These are phyloP conservation scores for Buxus sempervirens DNA, from an alignment of 164 flowering plant genomes.

Conservation along the genomic window DNA sequence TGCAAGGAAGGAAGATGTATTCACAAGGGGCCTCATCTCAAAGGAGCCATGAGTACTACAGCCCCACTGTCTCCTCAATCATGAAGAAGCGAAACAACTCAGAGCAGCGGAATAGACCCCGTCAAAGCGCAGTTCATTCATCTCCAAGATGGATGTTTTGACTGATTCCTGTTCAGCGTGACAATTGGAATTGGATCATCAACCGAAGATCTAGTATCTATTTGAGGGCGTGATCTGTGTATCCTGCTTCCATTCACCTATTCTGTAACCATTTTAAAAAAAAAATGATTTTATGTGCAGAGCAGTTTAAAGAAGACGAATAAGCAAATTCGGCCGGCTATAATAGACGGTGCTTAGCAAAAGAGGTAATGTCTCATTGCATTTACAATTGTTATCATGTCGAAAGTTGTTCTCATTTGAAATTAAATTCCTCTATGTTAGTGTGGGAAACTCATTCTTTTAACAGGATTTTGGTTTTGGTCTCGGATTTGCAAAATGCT, in stretches of 20 bases:
- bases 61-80: slow-evolving; percentile 89
- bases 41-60: slow-evolving; percentile 70
- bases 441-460: no score
- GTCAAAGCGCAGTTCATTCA: slow-evolving; percentile 52
- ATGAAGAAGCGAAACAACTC: slow-evolving; percentile 73
- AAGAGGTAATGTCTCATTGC: not conserved
- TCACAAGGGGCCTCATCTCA: slow-evolving; percentile 77
- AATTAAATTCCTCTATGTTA: no score
- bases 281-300: slow-evolving; percentile 25
- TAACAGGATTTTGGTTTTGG: no score
- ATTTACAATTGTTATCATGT: not conserved
- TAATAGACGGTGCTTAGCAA: not conserved
- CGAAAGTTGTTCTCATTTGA: not conserved
- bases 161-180: slow-evolving; percentile 13
- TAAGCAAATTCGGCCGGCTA: slow-evolving; percentile 5
- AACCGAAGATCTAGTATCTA: slow-evolving; percentile 6
- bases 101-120: slow-evolving; percentile 47
- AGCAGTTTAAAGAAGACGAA: slow-evolving; percentile 6
- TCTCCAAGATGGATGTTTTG: slow-evolving; percentile 84
- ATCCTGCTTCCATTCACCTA: slow-evolving; percentile 6
- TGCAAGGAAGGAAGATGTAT: slow-evolving; percentile 60
- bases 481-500: no score
- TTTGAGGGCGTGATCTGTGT: slow-evolving; percentile 8
- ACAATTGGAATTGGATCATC: slow-evolving; percentile 6
- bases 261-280: slow-evolving; percentile 28